Percentiles rank a stretch among this genome's conserved stretches.
phyloP scores from a whole-genome alignment of 2,329 filamentous ascomycete genomes.

The Chrysoporthe austroafricana region DNA sequence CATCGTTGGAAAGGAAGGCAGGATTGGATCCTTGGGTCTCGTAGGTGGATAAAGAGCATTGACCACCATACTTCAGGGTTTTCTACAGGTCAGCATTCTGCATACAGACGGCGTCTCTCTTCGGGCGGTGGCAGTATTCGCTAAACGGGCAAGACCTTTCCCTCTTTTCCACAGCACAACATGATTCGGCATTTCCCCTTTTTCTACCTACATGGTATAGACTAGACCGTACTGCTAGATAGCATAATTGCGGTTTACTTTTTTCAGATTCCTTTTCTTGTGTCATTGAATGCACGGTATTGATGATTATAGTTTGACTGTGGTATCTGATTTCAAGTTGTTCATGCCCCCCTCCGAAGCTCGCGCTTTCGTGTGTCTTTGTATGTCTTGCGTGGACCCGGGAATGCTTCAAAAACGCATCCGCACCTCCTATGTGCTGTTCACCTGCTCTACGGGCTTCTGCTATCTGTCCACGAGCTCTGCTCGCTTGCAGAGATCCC shows the following conservation, averaged over 20 bases:
- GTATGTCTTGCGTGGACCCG: not conserved
- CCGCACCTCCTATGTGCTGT: not conserved
- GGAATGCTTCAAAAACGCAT: not conserved
- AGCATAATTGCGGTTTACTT: constrained; percentile 18
- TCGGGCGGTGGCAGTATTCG: not conserved
- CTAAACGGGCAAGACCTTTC: not conserved
- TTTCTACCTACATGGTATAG: not conserved
- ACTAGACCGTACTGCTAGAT: constrained; percentile 5
- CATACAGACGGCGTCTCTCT: not conserved
- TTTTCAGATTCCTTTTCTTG: not conserved
- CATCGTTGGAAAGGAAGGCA: not conserved
- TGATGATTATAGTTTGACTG: not conserved
- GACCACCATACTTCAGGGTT: not conserved
- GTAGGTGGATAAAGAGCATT: not conserved
- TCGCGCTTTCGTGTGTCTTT: not conserved
- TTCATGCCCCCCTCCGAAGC: not conserved
- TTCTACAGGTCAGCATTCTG: not conserved
- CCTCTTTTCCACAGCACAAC: not conserved
- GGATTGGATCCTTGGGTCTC: not conserved
- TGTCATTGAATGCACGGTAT: not conserved
- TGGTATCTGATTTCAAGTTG: not conserved
- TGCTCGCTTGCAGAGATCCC: not conserved
- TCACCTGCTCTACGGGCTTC: not conserved
- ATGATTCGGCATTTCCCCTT: not conserved
- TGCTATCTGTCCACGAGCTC: not conserved